A percentile compares a stretch with the other conserved stretches of the same genome.
Conservation (phyloP, 2,329 filamentous ascomycete genomes). For the Colletotrichum falcatum region DNA sequence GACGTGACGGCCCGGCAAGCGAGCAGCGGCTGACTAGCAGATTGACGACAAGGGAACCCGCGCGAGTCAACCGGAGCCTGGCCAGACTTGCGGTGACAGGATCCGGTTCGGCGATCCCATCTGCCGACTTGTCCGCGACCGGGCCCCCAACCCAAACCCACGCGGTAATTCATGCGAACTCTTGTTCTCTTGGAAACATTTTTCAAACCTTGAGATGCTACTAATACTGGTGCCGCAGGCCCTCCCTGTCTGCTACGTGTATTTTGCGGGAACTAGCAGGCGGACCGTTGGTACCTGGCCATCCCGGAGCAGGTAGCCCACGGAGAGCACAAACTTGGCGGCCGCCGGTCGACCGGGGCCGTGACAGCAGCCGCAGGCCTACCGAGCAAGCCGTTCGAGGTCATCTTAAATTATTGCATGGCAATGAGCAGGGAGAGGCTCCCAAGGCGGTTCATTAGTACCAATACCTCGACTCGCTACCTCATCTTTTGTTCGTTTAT, state of each 20-base stretch:
- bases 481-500: not conserved
- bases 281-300: not conserved
- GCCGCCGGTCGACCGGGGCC: conserved; percentile 20
- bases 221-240: not conserved
- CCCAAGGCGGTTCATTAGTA: not conserved
- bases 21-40: conserved; percentile 8
- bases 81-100: conserved; percentile 7
- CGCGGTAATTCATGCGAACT: conserved; percentile 1
- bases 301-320: not conserved
- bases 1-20: conserved; percentile 2
- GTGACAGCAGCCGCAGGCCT: conserved; percentile 21
- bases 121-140: conserved; percentile 1
- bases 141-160: not conserved
- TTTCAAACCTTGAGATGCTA: not conserved
- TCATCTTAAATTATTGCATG: conserved; percentile 10
- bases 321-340: not conserved
- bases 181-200: conserved; percentile 4
- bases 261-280: not conserved
- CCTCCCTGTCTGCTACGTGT: not conserved
- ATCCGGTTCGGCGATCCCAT: not conserved
- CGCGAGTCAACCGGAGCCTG: conserved; percentile 3
- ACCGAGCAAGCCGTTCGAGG: not conserved
- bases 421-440: not conserved
- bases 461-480: conserved; percentile 1
- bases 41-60: not conserved